A percentile compares a stretch with the other conserved stretches of the same genome.
Conservation (phyloP, 352 stramenopile species). For the Peronospora destructor region DNA sequence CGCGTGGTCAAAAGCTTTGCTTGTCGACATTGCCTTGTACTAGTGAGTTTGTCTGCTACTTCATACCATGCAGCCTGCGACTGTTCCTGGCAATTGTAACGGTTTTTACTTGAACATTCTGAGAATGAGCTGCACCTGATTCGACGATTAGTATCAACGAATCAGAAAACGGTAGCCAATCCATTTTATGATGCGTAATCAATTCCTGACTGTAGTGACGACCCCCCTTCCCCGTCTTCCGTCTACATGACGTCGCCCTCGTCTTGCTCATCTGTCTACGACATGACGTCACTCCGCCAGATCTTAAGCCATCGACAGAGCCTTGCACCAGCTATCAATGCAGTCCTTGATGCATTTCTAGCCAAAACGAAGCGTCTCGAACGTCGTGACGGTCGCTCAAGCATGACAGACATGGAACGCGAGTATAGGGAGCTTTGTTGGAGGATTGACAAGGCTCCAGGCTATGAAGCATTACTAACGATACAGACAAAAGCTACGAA, state of each 20-base stretch:
- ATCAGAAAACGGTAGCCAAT: background rate
- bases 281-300: constrained; percentile 13
- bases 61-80: too few relatives aligned
- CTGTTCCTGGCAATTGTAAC: background rate
- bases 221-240: background rate
- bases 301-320: constrained; percentile 3
- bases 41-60: background rate
- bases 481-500: constrained; percentile 61
- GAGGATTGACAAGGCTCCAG: constrained; percentile 48
- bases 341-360: constrained; percentile 24
- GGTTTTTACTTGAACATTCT: too few relatives aligned
- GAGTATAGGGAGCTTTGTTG: constrained; percentile 64
- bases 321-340: background rate
- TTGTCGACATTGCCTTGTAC: constrained; percentile 4
- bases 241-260: constrained; percentile 10
- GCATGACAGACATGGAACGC: constrained; percentile 41
- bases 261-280: constrained; percentile 2
- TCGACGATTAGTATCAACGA: too few relatives aligned
- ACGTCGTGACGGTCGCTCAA: constrained; percentile 17
- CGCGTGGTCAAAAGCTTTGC: constrained; percentile 21
- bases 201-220: background rate
- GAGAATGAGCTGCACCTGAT: too few relatives aligned
- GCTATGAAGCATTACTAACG: constrained; percentile 47
- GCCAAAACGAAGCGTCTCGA: constrained; percentile 32
- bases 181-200: background rate